phyloP scores from a whole-genome alignment of 805 yeast species.

The Yamadazyma ubonensis region DNA sequence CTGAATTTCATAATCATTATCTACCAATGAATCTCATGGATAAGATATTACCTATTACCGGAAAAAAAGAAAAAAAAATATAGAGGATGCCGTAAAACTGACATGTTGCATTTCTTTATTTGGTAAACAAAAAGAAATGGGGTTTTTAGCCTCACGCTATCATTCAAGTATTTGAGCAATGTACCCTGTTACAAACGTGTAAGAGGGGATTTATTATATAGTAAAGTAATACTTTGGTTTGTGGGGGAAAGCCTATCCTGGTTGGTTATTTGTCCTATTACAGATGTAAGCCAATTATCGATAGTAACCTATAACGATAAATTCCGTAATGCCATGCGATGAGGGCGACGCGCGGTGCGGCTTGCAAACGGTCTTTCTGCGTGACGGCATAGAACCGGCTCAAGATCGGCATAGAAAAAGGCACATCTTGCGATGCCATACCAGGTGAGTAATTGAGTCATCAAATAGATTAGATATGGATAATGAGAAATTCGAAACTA shows the following conservation, averaged over 20 bases:
- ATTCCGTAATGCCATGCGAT: neutral
- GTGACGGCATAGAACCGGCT: neutral
- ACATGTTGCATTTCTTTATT: constrained; percentile 5
- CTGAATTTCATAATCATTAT: neutral
- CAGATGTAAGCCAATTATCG: neutral
- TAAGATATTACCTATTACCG: neutral
- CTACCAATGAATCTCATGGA: constrained; percentile 6
- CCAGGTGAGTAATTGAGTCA: too few species aligned
- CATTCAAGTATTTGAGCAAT: too few species aligned
- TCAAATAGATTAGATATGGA: too few species aligned
- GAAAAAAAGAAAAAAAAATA: constrained; percentile 1
- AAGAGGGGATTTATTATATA: too few species aligned
- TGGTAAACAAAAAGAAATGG: constrained; percentile 1
- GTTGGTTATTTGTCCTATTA: neutral
- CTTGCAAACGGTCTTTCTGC: neutral
- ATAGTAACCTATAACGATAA: neutral
- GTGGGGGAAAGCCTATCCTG: neutral
- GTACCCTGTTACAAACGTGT: too few species aligned
- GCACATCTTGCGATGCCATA: too few species aligned
- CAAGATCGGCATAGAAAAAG: too few species aligned
- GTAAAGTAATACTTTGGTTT: too few species aligned
- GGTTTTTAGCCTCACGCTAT: neutral
- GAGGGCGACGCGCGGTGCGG: neutral
- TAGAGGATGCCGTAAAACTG: constrained; percentile 5
- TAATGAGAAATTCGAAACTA: too few species aligned